A percentile compares a stretch with the other conserved stretches of the same genome.
These are phyloP conservation scores for Alternaria sp. DNA, from an alignment of 2,329 filamentous ascomycete genomes.

Conservation along the genomic window DNA sequence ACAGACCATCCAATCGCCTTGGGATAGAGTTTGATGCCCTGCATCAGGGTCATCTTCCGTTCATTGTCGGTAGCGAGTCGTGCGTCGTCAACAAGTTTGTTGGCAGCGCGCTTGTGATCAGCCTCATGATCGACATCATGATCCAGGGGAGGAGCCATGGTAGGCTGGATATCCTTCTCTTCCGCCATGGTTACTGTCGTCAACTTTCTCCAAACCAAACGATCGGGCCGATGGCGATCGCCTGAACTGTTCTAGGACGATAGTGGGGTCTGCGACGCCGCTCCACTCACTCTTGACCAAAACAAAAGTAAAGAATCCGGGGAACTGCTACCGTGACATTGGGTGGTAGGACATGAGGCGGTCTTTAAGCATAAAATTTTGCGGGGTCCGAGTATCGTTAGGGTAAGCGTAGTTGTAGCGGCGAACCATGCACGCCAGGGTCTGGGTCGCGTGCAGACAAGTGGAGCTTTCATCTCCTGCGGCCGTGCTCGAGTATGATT, in stretches of 20 bases:
- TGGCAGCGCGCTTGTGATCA: constrained; percentile 39
- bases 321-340: constrained; percentile 23
- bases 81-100: constrained; percentile 52
- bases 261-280: constrained; percentile 8
- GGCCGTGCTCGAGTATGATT: constrained; percentile 16
- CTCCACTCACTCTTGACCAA: constrained; percentile 9
- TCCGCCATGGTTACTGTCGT: constrained; percentile 10
- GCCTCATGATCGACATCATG: constrained; percentile 25
- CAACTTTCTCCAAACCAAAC: not conserved
- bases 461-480: constrained; percentile 25
- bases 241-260: constrained; percentile 3
- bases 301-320: constrained; percentile 20
- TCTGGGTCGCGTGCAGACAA: constrained; percentile 28
- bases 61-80: constrained; percentile 58
- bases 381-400: constrained; percentile 24
- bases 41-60: constrained; percentile 64
- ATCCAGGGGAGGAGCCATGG: constrained; percentile 13
- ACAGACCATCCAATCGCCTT: constrained; percentile 86
- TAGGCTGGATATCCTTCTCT: constrained; percentile 38
- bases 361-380: constrained; percentile 36
- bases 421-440: constrained; percentile 22
- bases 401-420: constrained; percentile 18
- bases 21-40: constrained; percentile 83
- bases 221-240: constrained; percentile 14
- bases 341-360: constrained; percentile 24